A percentile compares a stretch with the other conserved stretches of the same genome.
These are phyloP conservation scores for Halenospora varia DNA, from an alignment of 495 filamentous ascomycete genomes.

Conservation along the genomic window DNA sequence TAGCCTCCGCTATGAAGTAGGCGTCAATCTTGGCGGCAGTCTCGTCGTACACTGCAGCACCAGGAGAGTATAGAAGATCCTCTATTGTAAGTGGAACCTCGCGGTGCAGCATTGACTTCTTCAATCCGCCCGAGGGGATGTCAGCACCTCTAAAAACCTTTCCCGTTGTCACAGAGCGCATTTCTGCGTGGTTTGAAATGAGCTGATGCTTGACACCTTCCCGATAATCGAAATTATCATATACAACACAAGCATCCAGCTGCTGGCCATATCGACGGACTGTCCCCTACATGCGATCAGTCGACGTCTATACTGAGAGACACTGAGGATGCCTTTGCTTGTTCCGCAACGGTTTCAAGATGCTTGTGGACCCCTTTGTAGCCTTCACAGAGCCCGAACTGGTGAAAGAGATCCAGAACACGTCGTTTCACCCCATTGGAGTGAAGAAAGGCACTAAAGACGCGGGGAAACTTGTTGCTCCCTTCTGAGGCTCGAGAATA, in stretches of 20 bases:
- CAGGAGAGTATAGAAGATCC: not conserved
- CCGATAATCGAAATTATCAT: not conserved
- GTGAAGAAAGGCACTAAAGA: too few species aligned
- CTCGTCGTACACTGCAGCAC: not conserved
- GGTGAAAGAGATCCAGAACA: too few species aligned
- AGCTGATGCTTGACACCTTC: constrained; percentile 2
- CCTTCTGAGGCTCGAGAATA: too few species aligned
- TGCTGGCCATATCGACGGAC: constrained; percentile 3
- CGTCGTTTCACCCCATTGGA: too few species aligned
- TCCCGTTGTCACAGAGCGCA: not conserved
- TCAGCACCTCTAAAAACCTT: constrained; percentile 1
- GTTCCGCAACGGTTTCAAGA: too few species aligned
- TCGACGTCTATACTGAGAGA: too few species aligned
- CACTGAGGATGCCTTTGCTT: too few species aligned
- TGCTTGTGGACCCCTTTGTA: too few species aligned
- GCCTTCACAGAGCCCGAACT: too few species aligned
- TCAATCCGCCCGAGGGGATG: not conserved
- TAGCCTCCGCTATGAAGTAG: not conserved
- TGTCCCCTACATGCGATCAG: too few species aligned
- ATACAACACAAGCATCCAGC: constrained; percentile 3
- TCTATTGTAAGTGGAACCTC: not conserved
- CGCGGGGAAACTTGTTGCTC: too few species aligned
- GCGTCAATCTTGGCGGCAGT: not conserved
- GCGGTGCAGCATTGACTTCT: not conserved
- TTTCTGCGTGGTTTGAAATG: constrained; percentile 1